phyloP scores from a whole-genome alignment of 345 rosid species.

The Litchi chinensis region DNA sequence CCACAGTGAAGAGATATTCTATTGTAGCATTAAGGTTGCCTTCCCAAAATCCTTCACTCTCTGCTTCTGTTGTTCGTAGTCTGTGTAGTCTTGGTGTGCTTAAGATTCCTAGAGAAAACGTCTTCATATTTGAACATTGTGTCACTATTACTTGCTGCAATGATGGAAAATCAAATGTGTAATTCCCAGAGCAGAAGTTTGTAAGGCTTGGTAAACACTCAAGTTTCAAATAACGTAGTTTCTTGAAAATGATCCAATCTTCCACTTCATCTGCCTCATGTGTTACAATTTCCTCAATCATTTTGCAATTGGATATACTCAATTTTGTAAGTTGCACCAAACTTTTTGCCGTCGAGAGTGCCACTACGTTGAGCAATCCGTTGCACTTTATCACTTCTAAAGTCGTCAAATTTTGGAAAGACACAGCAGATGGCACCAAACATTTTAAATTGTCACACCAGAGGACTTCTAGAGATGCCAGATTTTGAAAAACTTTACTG shows the following conservation, averaged over 20 bases:
- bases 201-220: slow-evolving; percentile 16
- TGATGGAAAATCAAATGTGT: not conserved
- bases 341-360: slow-evolving; percentile 20
- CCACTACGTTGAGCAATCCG: slow-evolving; percentile 13
- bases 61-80: not conserved
- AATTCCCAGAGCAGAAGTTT: not conserved
- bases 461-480: not conserved
- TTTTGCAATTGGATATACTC: slow-evolving; percentile 21
- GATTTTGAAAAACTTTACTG: not conserved
- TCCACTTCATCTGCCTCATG: slow-evolving; percentile 2
- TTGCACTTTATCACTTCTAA: slow-evolving; percentile 21
- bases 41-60: not conserved
- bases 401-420: slow-evolving; percentile 18
- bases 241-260: slow-evolving; percentile 11
- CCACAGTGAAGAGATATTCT: not conserved
- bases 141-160: not conserved
- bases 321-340: slow-evolving; percentile 17
- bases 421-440: slow-evolving; percentile 14
- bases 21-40: not conserved
- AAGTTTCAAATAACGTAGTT: slow-evolving; percentile 20
- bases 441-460: slow-evolving; percentile 1
- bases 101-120: not conserved
- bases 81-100: not conserved
- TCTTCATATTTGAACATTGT: not conserved
- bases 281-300: slow-evolving; percentile 19